Percentiles rank a stretch among this genome's conserved stretches.
These are phyloP conservation scores for Tricholoma sp. DNA, from an alignment of 768 basidiomycete genomes.

Conservation along the genomic window DNA sequence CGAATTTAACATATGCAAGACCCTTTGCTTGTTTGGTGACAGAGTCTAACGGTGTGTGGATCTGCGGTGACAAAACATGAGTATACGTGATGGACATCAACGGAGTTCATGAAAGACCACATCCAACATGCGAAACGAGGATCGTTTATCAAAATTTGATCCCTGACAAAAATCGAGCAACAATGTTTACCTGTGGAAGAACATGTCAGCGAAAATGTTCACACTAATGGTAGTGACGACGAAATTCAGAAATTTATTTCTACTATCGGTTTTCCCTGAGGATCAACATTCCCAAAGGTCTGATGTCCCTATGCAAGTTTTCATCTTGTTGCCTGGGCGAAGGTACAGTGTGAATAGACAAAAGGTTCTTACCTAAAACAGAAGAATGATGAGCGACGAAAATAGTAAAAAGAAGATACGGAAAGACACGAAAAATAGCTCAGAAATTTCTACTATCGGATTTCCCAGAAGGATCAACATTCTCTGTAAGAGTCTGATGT, in stretches of 20 bases:
- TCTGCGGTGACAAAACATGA: conserved; percentile 23
- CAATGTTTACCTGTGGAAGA: conserved; percentile 25
- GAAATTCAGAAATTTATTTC: conserved; percentile 36
- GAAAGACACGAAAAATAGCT: conserved; percentile 13
- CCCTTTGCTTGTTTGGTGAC: conserved; percentile 44
- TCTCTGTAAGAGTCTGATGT: conserved; percentile 43
- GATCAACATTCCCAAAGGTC: conserved; percentile 59
- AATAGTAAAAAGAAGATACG: background rate
- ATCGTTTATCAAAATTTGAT: conserved; percentile 33
- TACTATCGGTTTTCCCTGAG: conserved; percentile 60
- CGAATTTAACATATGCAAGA: conserved; percentile 46
- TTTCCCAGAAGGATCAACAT: conserved; percentile 26
- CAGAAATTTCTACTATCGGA: conserved; percentile 44
- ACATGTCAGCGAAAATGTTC: conserved; percentile 4
- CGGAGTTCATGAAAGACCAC: conserved; percentile 30
- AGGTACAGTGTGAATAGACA: background rate
- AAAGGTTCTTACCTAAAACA: background rate
- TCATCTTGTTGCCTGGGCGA: conserved; percentile 30
- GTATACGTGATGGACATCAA: conserved; percentile 15
- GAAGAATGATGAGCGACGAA: conserved; percentile 13
- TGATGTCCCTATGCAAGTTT: conserved; percentile 59
- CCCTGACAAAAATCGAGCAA: conserved; percentile 7
- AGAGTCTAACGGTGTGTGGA: conserved; percentile 45
- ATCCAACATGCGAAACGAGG: conserved; percentile 29
- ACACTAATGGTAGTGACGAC: conserved; percentile 17